Evolutionary conservation across 139 green algal genomes (phyloP), one percentile per base, ranked within the genome.

Genomic region (Auxenochlorella protothecoides): DNA sequence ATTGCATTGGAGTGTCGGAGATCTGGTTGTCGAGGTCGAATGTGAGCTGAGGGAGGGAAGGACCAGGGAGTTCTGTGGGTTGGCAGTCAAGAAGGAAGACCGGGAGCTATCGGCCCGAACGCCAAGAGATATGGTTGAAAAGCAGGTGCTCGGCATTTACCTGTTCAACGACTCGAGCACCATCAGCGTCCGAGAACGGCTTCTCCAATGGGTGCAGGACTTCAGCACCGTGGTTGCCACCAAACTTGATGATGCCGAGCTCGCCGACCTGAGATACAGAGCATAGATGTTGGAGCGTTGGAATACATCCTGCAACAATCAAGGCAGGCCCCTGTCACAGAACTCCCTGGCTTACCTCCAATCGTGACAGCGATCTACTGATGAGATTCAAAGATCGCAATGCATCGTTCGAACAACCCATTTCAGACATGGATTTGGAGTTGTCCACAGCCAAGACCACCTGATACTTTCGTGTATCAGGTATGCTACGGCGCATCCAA

Each of bases 11-110:
- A 54, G 81, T 73, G 76, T 99, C 93, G 7, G 79, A 84, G 53
- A 99, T 91, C 15, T 91, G 98, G 86, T 96, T 98, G 81, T 99
- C 94, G 70, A 93, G 85, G 63, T 87, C 75, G 66, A 96, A 96
- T 0, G 57, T 66, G 72, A 79, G 69, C 57, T 74, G 63, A 15
- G 11, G 13, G 6, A 67, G 59, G 44, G 59, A 5, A 67, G 5
- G 68, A 27, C 44, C 7, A 27, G 68, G 12, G 16, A 5, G 3
- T 9, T 44, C 44, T 53, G 13, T 9, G 54, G 14, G 53, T 14
- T 62, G 3, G 63, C 14, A 67, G 15, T 10, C 2, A 14, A 67
- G 14, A 5, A n/a, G 2, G 15, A 14, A 67, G 63, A 14, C 44
- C 44, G 27, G 63, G 7, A 67, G 63, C 63, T 53, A 63, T 63